Conservation (phyloP, 2,329 filamentous ascomycete genomes). For the Colletotrichum sp. region DNA sequence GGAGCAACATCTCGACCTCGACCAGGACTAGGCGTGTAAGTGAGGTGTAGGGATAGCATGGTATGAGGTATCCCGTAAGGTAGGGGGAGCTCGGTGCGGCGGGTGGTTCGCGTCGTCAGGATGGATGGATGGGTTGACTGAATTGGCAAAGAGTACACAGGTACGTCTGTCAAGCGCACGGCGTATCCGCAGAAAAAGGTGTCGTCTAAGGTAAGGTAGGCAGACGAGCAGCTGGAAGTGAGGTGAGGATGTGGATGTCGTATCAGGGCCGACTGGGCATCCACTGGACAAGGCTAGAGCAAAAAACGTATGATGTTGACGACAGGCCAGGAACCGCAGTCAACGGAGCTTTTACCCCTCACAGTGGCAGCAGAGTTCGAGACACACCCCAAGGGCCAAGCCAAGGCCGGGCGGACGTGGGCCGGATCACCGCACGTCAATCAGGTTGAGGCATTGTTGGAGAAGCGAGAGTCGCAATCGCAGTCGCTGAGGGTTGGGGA, state of each 20-base stretch:
- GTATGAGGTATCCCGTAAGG: neutral
- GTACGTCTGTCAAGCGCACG: neutral
- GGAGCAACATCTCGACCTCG: neutral
- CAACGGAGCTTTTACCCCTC: slow-evolving; percentile 17
- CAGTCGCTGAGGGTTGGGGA: neutral
- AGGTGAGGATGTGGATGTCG: slow-evolving; percentile 5
- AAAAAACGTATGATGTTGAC: slow-evolving; percentile 22
- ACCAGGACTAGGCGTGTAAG: slow-evolving; percentile 1
- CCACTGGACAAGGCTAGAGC: slow-evolving; percentile 11
- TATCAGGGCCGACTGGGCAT: slow-evolving; percentile 18
- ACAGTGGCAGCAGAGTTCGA: slow-evolving; percentile 15
- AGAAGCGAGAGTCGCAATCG: neutral
- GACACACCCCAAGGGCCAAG: slow-evolving; percentile 5
- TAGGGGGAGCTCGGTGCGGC: neutral
- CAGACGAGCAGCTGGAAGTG: neutral
- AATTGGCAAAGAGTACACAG: neutral
- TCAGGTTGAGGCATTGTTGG: neutral
- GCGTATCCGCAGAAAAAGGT: neutral
- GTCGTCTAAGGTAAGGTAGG: neutral
- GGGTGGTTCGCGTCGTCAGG: slow-evolving; percentile 9
- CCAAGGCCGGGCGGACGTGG: slow-evolving; percentile 6
- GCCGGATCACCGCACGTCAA: slow-evolving; percentile 10
- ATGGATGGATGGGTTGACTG: neutral
- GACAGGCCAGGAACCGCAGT: slow-evolving; percentile 18
- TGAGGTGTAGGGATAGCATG: neutral